Evolutionary conservation across 2,329 filamentous ascomycete genomes (phyloP), one percentile per base, ranked within the genome.

Genomic region (Diaporthe amygdali): DNA sequence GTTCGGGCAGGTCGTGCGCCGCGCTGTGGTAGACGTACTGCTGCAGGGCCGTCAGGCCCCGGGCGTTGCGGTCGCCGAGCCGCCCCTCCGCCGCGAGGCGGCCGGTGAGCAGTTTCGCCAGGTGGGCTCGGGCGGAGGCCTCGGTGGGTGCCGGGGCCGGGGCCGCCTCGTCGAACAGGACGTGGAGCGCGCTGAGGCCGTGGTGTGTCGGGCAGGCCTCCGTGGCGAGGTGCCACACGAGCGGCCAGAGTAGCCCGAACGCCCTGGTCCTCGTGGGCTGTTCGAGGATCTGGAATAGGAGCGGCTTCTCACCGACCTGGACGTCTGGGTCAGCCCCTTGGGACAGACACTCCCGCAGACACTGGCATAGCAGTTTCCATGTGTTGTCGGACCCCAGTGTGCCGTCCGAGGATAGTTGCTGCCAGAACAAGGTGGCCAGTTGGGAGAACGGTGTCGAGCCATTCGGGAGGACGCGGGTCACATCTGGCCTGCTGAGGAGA

Each of bases 31-130:
- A 51, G 47, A 44, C 63, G 46, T 55, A 64, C n/a, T 46, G 34
- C 54, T 72, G 51, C 27, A 72, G 54, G 14, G 54, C 61, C 22
- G 63, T 72, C 30, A 39, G 47, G 22, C 49, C 47, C 44, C 7
- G 17, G n/a, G 52, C 61, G 22, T 32, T 39, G 69, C 71, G 68
- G 46, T 56, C 55, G 32, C 63, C 34, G 10, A 72, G 52, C 15
- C 44, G 22, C 14, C 71, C 71, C 9, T 25, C 22, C 22, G 2
- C 44, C 17, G 68, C 54, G 46, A 68, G 56, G 7, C 47, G 69
- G 22, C 22, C 20, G 63, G 69, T 34, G 27, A 71, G 41, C 12
- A n/a, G 25, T n/a, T 34, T 47, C 10, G 20, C 20, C 52, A 61
- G 27, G 34, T 59, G 20, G 2, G 41, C 14, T 3, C 25, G 41